Percentiles rank a stretch among this genome's conserved stretches.
These are phyloP conservation scores for Colletotrichum musicola DNA, from an alignment of 2,329 filamentous ascomycete genomes.

Conservation along the genomic window DNA sequence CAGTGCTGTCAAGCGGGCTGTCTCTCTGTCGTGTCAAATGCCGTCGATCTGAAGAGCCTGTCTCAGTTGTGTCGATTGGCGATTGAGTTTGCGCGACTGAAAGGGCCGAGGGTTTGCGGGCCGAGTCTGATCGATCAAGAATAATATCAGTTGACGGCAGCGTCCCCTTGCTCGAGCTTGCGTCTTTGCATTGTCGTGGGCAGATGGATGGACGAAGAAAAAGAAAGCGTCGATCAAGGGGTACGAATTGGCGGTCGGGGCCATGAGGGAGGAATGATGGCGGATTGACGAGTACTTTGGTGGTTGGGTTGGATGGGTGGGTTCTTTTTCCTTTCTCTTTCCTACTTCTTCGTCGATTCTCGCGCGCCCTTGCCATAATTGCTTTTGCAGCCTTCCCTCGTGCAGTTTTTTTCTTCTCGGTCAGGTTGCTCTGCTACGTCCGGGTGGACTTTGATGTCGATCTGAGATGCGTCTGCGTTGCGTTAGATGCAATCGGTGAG, in stretches of 20 bases:
- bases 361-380: not conserved
- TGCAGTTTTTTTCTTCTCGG: conserved; percentile 15
- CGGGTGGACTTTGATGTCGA: conserved; percentile 26
- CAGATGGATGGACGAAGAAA: conserved; percentile 9
- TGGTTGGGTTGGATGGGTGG: not conserved
- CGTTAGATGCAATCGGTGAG: conserved; percentile 34
- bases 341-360: not conserved
- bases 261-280: conserved; percentile 31
- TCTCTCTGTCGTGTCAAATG: conserved; percentile 23
- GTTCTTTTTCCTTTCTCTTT: conserved; percentile 24
- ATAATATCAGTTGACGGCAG: not conserved
- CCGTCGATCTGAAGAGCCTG: conserved; percentile 32
- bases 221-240: conserved; percentile 24
- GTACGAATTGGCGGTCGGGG: conserved; percentile 18
- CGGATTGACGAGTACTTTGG: conserved; percentile 19
- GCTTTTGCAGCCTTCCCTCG: conserved; percentile 18
- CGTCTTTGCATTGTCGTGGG: conserved; percentile 6
- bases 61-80: conserved; percentile 35
- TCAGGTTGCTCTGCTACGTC: conserved; percentile 3
- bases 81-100: conserved; percentile 24
- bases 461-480: conserved; percentile 30
- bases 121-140: conserved; percentile 11
- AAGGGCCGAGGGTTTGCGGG: conserved; percentile 15
- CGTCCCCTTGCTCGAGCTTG: conserved; percentile 3
- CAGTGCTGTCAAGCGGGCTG: conserved; percentile 24